Base-by-base conservation (phyloP, 192 early-diverging fungal genomes). In the Funneliformis geosporum region DNA sequence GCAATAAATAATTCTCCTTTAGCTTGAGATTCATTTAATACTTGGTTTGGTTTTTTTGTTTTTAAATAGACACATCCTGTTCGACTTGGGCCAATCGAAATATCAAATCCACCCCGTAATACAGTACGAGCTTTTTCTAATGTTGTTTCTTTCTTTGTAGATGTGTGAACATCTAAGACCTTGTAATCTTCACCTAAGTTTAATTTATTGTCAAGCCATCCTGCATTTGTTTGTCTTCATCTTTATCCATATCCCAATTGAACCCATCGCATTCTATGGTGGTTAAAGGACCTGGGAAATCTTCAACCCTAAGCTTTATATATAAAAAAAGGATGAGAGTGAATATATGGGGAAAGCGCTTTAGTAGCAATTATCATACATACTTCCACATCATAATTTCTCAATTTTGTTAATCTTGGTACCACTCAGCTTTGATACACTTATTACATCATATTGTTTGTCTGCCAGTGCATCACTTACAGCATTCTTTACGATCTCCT, bases 1-100 rank as follows among this genome's bases (percentile, higher is more conserved):
- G 60, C 25, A 61, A 75, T 18, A 61, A 75, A 75, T 75, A 75
- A 75, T 46, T 75, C 73, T 40, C 59, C 74, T 21, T 62, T 33
- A 39, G 59, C 28, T 60, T 75, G 59, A 60, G 55, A 55, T 39
- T 61, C 44, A 38, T 60, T 75, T 21, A 60, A 75, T 39, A 62
- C 44, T 33, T 75, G 33, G 2, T 42, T n/a, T 11, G 8, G 40
- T 75, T 75, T 75, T 59, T 75, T 75, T 16, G 25, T 60, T 75
- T 75, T 12, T 62, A 75, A 16, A 55, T 60, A 75, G n/a, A 75
- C 28, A 28, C 74, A 75, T 25, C 25, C n/a, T 2, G 74, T 75
- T 8, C 14, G 33, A 61, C 59, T 76, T 64, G 74, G 74, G 16
- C 74, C 74, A 60, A 76, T 40, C 18, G 74, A 76, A 47, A 76